A percentile compares a stretch with the other conserved stretches of the same genome.
Conservation (phyloP, 2,329 filamentous ascomycete genomes). For the Tolypocladium sp. region DNA sequence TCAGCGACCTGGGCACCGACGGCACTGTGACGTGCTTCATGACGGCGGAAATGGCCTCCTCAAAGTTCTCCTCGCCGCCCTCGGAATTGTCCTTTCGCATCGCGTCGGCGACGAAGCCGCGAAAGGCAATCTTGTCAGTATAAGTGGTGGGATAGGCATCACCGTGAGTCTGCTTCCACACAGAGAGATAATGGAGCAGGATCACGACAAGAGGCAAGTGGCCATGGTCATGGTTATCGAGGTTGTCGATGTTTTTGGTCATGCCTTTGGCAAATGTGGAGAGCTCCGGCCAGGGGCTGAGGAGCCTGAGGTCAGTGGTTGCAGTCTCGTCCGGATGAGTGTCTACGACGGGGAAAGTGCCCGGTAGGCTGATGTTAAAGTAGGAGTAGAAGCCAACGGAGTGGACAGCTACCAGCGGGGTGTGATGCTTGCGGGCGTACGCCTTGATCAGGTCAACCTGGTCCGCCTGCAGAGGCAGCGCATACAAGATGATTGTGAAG, state of each 20-base stretch:
- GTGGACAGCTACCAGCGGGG: slow-evolving; percentile 73
- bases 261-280: slow-evolving; percentile 55
- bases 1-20: slow-evolving; percentile 58
- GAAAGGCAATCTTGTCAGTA: slow-evolving; percentile 79
- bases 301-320: slow-evolving; percentile 73
- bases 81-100: slow-evolving; percentile 67
- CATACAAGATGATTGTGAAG: slow-evolving; percentile 48
- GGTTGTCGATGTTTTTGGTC: slow-evolving; percentile 57
- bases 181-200: slow-evolving; percentile 69
- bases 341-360: slow-evolving; percentile 86
- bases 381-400: slow-evolving; percentile 89
- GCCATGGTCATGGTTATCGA: slow-evolving; percentile 76
- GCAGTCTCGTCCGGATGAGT: slow-evolving; percentile 87
- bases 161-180: slow-evolving; percentile 66
- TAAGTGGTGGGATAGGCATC: slow-evolving; percentile 65
- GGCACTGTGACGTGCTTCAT: slow-evolving; percentile 73
- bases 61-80: slow-evolving; percentile 92
- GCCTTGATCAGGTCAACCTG: slow-evolving; percentile 34
- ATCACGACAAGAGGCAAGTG: slow-evolving; percentile 84
- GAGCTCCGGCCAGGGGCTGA: slow-evolving; percentile 81
- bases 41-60: slow-evolving; percentile 81
- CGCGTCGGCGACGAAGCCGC: slow-evolving; percentile 56
- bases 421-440: slow-evolving; percentile 45
- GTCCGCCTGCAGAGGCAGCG: slow-evolving; percentile 36
- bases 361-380: slow-evolving; percentile 69